phyloP scores from a whole-genome alignment of 208 protist species.

The Vickermania spadyakhi region DNA sequence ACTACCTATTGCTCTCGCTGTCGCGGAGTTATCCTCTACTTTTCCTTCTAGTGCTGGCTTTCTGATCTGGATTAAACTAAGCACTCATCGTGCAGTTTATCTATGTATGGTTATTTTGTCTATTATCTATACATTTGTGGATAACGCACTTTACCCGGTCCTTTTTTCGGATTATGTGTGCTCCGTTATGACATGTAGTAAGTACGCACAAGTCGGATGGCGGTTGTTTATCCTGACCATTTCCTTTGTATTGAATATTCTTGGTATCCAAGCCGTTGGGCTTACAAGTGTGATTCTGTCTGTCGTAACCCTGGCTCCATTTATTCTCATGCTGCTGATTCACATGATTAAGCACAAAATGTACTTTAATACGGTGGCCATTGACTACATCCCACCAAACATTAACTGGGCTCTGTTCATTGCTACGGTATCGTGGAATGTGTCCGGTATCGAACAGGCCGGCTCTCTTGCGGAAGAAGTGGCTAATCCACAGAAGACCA shows the following conservation, averaged over 20 bases:
- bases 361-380: conserved; percentile 66
- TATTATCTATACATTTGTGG: conserved; percentile 45
- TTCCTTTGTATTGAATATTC: conserved; percentile 49
- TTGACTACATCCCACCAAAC: conserved; percentile 38
- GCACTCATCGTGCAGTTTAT: conserved; percentile 50
- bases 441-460: conserved; percentile 74
- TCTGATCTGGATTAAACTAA: conserved; percentile 67
- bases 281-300: conserved; percentile 44
- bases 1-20: conserved; percentile 49
- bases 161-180: conserved; percentile 76
- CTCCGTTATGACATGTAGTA: conserved; percentile 29
- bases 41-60: conserved; percentile 69
- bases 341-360: conserved; percentile 40
- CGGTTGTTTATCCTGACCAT: conserved; percentile 39
- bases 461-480: conserved; percentile 61
- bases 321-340: conserved; percentile 50
- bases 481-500: conserved; percentile 45
- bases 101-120: conserved; percentile 57
- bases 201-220: conserved; percentile 11
- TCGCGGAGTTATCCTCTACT: conserved; percentile 59
- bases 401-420: conserved; percentile 67
- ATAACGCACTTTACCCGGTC: conserved; percentile 74
- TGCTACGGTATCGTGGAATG: conserved; percentile 73
- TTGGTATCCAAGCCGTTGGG: conserved; percentile 57
- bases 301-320: conserved; percentile 40